A percentile compares a stretch with the other conserved stretches of the same genome.
These are phyloP conservation scores for Yamadazyma friedrichii DNA, from an alignment of 1,139 yeast genomes.

Conservation along the genomic window DNA sequence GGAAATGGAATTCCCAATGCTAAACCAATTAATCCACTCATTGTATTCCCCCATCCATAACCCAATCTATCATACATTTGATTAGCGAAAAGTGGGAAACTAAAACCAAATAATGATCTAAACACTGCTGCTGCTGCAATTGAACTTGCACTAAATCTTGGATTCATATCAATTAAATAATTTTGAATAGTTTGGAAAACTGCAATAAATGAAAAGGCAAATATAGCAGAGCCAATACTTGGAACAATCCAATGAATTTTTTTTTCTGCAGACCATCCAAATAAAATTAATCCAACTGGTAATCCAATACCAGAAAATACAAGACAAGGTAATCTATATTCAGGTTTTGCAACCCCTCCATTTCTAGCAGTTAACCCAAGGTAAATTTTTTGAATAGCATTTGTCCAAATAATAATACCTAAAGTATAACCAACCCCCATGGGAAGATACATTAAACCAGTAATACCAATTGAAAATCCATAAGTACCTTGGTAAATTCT, in stretches of 20 bases:
- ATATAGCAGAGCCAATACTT: slow-evolving; percentile 51
- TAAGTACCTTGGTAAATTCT: slow-evolving; percentile 46
- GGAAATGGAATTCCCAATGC: slow-evolving; percentile 66
- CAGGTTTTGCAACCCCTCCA: slow-evolving; percentile 57
- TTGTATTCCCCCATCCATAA: slow-evolving; percentile 68
- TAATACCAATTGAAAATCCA: slow-evolving; percentile 47
- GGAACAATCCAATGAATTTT: slow-evolving; percentile 57
- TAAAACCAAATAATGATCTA: slow-evolving; percentile 57
- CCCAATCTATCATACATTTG: slow-evolving; percentile 44
- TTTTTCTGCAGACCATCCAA: slow-evolving; percentile 62
- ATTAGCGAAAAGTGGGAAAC: slow-evolving; percentile 50
- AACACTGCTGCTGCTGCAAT: slow-evolving; percentile 64
- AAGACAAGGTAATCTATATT: slow-evolving; percentile 49
- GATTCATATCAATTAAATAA: slow-evolving; percentile 65
- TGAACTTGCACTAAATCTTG: slow-evolving; percentile 58
- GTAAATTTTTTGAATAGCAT: slow-evolving; percentile 38
- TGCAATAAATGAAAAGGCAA: slow-evolving; percentile 57
- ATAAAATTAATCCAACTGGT: slow-evolving; percentile 57
- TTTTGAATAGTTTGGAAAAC: slow-evolving; percentile 60
- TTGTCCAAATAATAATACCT: slow-evolving; percentile 49
- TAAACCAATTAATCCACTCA: slow-evolving; percentile 55
- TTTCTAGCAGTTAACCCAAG: slow-evolving; percentile 33
- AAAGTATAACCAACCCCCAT: slow-evolving; percentile 50
- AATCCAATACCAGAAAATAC: slow-evolving; percentile 44
- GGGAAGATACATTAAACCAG: slow-evolving; percentile 58